These are phyloP conservation scores for Tremella fuciformis DNA, from an alignment of 768 basidiomycete genomes.

Conservation along the genomic window DNA sequence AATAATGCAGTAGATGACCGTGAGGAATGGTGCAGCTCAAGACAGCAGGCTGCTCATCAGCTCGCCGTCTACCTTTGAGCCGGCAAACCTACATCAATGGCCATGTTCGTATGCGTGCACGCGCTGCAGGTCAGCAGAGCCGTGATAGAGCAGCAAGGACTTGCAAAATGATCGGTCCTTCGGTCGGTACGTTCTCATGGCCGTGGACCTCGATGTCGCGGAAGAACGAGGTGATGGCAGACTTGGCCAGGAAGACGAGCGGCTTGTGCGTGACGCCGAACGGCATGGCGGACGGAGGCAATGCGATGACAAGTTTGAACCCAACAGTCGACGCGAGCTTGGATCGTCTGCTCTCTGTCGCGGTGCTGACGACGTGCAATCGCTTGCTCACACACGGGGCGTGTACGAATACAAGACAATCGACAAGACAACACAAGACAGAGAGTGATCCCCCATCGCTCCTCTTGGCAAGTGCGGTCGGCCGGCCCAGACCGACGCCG, in stretches of 20 bases:
- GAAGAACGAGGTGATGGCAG: slow-evolving; percentile 83
- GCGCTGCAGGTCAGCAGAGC: slow-evolving; percentile 56
- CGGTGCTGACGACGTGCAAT: too few relatives aligned
- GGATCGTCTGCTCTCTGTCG: too few relatives aligned
- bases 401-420: too few relatives aligned
- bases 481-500: too few relatives aligned
- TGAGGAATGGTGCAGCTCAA: slow-evolving; percentile 79
- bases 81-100: slow-evolving; percentile 62
- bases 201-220: slow-evolving; percentile 80
- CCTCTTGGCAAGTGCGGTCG: too few relatives aligned
- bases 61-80: slow-evolving; percentile 2
- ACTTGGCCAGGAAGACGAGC: slow-evolving; percentile 67
- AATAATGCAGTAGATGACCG: slow-evolving; percentile 68
- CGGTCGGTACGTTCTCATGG: slow-evolving; percentile 77
- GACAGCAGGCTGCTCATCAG: slow-evolving; percentile 25
- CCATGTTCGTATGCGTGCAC: slow-evolving; percentile 92
- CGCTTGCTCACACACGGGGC: too few relatives aligned
- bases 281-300: slow-evolving; percentile 31
- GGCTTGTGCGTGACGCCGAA: slow-evolving; percentile 63
- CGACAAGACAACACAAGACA: too few relatives aligned
- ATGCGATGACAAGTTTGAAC: too few relatives aligned
- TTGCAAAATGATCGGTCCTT: slow-evolving; percentile 91
- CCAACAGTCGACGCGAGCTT: too few relatives aligned
- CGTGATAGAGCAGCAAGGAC: slow-evolving; percentile 46
- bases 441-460: too few relatives aligned